Base-by-base conservation (phyloP, 73 alveolate species). In the Durusdinium trenchii region DNA sequence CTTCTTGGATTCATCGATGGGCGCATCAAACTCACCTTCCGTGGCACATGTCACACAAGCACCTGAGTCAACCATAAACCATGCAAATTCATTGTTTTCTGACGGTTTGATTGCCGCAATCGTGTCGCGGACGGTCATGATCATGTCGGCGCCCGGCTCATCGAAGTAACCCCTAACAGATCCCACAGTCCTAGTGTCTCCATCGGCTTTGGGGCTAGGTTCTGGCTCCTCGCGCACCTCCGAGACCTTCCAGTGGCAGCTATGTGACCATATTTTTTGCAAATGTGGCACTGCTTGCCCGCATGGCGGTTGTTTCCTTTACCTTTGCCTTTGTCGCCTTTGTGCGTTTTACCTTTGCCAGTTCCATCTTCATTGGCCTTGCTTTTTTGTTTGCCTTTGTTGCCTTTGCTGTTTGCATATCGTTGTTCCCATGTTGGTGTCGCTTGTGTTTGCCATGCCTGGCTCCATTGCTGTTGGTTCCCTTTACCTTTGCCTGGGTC, bases 321-420 rank as follows among this genome's bases (percentile, higher is more conserved):
- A 10, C 91, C 91, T 81, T 81, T 81, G 35, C 95, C 95, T 81
- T 81, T 46, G 43, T 50, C n/a, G n/a, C n/a, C 61, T 18, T 76
- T n/a, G n/a, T n/a, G n/a, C 20, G 64, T 54, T 20, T 20, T 54
- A 20, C 64, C 20, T 54, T 54, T 54, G 64, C 28, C 20, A 54
- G 28, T 54, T n/a, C n/a, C n/a, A n/a, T n/a, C 61, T 18, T 76
- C 36, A 9, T 76, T 61, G 12, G 20, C 3, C 62, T 38, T 57
- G 69, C 69, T 23, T 45, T 2, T 78, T 78, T 6, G 38, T 2
- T 78, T 45, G 14, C 86, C 86, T 36, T 75, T 75, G 54, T 78
- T 45, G 7, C 87, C 64, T 78, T 78, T 78, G 62, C 16, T 42
- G 16, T 61, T 40, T 43, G 40, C 18, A 0, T 78, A 16, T 23